Evolutionary conservation across 352 stramenopile genomes (phyloP), one percentile per base, ranked within the genome.

Genomic region (Pythium apleroticum): DNA sequence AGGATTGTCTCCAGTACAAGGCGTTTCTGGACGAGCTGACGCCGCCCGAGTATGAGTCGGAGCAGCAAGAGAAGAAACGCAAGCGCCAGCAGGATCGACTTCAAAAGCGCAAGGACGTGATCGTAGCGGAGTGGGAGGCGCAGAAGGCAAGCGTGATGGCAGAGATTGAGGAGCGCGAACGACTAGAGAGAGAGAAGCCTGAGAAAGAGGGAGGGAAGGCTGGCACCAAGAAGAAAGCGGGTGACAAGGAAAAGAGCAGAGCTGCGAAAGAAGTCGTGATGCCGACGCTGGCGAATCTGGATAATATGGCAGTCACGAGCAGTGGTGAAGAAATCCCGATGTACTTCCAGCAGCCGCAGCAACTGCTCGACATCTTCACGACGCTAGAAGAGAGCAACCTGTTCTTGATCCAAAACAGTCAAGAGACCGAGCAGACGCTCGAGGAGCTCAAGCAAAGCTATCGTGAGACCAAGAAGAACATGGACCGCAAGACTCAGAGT

Each of bases 331-430:
- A 98, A 60, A 83, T 95, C 35, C 93, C 93, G 19, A 98, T 99
- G 91, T 98, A 98, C 70, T 99, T 98, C 66, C 82, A 94, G 54
- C 78, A 97, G 22, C 94, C 95, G 14, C 75, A 95, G 62, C 96
- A 98, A 55, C 76, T 98, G 2, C 78, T 98, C 1, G 91, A 98
- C 41, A 96, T 98, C 33, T 98, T 98, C 72, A 95, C 83, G 15
- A 78, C 86, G 4, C 69, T 98, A 27, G 96, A 98, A 72, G 91
- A 98, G 63, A 95, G 94, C 76, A 99, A 98, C 60, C 78, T 98
- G 49, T 98, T 98, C 65, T 65, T 98, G 28, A 98, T 98, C 64
- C 91, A 98, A 68, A 98, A 98, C 76, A 97, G 84, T 58, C 92
- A 98, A 68, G 92, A 98, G 65, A 98, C 93, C 0, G 94, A 98